Evolutionary conservation across 169 alveolate genomes (phyloP).

Genomic region (Theileria annulata): DNA sequence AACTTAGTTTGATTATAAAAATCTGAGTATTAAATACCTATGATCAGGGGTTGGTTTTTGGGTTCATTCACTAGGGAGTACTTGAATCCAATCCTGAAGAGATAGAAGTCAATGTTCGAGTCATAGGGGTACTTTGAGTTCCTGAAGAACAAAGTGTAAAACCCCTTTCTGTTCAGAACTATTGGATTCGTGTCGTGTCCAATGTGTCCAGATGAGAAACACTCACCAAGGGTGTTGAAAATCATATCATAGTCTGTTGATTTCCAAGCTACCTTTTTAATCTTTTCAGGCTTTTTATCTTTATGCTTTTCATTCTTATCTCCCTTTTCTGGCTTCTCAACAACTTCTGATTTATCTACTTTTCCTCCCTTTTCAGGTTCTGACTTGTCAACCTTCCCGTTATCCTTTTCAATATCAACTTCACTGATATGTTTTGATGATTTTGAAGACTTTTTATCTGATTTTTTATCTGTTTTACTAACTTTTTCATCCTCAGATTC

Average conservation of each 20-base stretch:
- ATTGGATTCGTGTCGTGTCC: constrained; percentile 22
- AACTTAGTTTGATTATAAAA: neutral
- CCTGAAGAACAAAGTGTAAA: constrained; percentile 55
- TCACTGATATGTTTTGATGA: neutral
- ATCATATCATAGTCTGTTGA: constrained; percentile 18
- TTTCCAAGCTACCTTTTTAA: constrained; percentile 14
- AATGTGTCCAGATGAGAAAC: constrained; percentile 26
- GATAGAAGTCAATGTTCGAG: constrained; percentile 20
- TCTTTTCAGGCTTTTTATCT: constrained; percentile 6
- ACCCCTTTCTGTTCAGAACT: constrained; percentile 44
- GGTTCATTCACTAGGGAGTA: constrained; percentile 21
- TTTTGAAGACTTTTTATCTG: neutral
- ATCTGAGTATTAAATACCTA: neutral
- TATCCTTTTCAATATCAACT: neutral
- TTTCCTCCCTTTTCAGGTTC: constrained; percentile 8
- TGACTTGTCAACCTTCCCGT: neutral
- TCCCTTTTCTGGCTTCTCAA: constrained; percentile 9
- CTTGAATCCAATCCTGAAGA: constrained; percentile 31
- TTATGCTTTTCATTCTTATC: neutral
- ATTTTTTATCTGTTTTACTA: neutral
- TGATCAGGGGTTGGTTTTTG: neutral
- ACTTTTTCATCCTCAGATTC: constrained; percentile 27
- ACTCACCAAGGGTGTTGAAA: constrained; percentile 22
- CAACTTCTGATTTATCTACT: constrained; percentile 20
- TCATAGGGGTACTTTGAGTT: constrained; percentile 28